A percentile compares a stretch with the other conserved stretches of the same genome.
Evolutionary conservation across 345 rosid species (phyloP).

Genomic region (Physaria fendleri): DNA sequence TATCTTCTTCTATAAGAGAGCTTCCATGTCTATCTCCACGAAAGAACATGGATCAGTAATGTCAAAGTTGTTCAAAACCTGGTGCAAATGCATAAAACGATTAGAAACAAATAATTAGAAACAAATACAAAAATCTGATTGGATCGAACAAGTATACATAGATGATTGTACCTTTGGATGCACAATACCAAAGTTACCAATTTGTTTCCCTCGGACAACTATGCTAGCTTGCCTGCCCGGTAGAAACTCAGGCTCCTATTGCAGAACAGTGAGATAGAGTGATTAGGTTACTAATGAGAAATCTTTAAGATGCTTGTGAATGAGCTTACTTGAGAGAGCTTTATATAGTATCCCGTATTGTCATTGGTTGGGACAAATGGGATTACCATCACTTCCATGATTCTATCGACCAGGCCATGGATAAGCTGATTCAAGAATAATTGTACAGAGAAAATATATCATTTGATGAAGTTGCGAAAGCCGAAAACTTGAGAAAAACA

Average conservation of each 20-base stretch:
- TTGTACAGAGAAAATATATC: neutral
- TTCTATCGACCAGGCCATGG: constrained; percentile 81
- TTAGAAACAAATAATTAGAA: neutral
- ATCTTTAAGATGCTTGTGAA: neutral
- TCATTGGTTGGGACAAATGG: constrained; percentile 55
- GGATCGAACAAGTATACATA: neutral
- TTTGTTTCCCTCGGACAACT: constrained; percentile 56
- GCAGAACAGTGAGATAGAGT: neutral
- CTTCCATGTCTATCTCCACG: constrained; percentile 60
- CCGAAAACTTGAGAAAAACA: neutral
- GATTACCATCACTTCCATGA: constrained; percentile 79
- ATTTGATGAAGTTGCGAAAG: neutral
- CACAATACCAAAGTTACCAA: constrained; percentile 80
- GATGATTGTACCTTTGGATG: constrained; percentile 61
- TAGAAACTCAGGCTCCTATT: constrained; percentile 79
- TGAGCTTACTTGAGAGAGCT: constrained; percentile 55
- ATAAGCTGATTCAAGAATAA: constrained; percentile 49
- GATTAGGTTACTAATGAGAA: neutral
- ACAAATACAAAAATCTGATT: neutral
- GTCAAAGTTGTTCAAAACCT: constrained; percentile 77
- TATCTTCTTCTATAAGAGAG: constrained; percentile 17
- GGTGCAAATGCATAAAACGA: neutral
- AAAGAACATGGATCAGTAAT: constrained; percentile 76
- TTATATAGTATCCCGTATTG: constrained; percentile 53
- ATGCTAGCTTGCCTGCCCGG: constrained; percentile 80